Conservation (phyloP, 768 basidiomycete species). For the Termitomyces sp. region DNA sequence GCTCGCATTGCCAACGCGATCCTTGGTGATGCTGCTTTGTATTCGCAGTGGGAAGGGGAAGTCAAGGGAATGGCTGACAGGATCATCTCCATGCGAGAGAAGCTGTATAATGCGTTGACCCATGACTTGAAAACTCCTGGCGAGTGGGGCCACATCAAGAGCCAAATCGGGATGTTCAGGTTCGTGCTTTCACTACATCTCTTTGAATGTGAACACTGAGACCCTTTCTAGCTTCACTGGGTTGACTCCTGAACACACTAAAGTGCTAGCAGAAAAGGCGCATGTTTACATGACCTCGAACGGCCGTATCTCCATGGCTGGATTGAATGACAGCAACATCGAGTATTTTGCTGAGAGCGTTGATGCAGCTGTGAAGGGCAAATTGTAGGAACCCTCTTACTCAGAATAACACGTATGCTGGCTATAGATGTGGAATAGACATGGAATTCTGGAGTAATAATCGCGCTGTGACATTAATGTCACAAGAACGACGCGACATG, state of each 20-base stretch:
- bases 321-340: constrained; percentile 79
- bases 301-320: constrained; percentile 94
- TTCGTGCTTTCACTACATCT: constrained; percentile 30
- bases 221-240: constrained; percentile 71
- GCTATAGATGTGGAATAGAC: constrained; percentile 11
- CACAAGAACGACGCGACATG: constrained; percentile 10
- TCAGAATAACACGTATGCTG: constrained; percentile 2
- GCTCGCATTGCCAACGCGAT: constrained; percentile 86
- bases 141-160: constrained; percentile 92
- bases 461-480: background rate
- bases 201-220: background rate
- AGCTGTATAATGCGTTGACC: constrained; percentile 73
- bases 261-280: constrained; percentile 79
- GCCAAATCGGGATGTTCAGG: constrained; percentile 99
- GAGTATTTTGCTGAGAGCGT: constrained; percentile 89
- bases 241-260: constrained; percentile 73
- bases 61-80: constrained; percentile 95
- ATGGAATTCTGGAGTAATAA: constrained; percentile 1
- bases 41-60: constrained; percentile 86
- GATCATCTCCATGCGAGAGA: constrained; percentile 90
- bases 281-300: constrained; percentile 95
- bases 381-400: constrained; percentile 44
- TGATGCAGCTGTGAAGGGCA: constrained; percentile 76
- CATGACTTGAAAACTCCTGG: constrained; percentile 87
- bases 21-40: constrained; percentile 68